phyloP scores from a whole-genome alignment of 2,329 filamentous ascomycete species.

The Cytospora chrysosperma region DNA sequence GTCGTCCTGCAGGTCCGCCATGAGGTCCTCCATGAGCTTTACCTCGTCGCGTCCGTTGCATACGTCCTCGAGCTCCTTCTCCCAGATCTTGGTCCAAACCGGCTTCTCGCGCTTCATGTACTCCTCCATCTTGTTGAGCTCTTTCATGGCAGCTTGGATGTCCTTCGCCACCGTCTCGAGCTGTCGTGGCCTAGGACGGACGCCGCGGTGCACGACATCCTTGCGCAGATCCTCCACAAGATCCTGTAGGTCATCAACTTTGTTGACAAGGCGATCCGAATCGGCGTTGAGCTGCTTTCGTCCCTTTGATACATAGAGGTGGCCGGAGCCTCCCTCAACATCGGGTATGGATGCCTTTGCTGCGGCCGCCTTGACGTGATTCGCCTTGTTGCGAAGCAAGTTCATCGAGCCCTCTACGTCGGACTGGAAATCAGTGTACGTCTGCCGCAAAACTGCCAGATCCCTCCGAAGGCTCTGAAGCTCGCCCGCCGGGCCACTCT shows the following conservation, averaged over 20 bases:
- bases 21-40: conserved; percentile 93
- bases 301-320: conserved; percentile 78
- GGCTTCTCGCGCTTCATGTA: conserved; percentile 91
- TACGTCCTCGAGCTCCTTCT: conserved; percentile 92
- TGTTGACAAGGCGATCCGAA: conserved; percentile 84
- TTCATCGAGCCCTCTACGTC: conserved; percentile 89
- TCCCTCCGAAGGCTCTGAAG: conserved; percentile 82
- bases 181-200: conserved; percentile 85
- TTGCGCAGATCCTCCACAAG: conserved; percentile 95
- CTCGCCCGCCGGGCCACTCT: conserved; percentile 68
- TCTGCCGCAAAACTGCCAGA: conserved; percentile 87
- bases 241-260: conserved; percentile 97
- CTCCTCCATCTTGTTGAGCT: conserved; percentile 92
- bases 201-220: conserved; percentile 90
- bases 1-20: conserved; percentile 89
- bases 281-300: conserved; percentile 86
- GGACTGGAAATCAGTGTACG: conserved; percentile 85
- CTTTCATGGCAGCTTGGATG: conserved; percentile 74
- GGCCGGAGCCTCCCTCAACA: conserved; percentile 75
- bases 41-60: conserved; percentile 94
- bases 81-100: conserved; percentile 98
- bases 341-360: conserved; percentile 69
- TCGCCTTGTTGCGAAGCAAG: conserved; percentile 76
- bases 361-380: conserved; percentile 73
- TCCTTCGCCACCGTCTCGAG: conserved; percentile 88